Evolutionary conservation across 176 grass and related monocot species (phyloP).

Genomic region (Lolium perenne): DNA sequence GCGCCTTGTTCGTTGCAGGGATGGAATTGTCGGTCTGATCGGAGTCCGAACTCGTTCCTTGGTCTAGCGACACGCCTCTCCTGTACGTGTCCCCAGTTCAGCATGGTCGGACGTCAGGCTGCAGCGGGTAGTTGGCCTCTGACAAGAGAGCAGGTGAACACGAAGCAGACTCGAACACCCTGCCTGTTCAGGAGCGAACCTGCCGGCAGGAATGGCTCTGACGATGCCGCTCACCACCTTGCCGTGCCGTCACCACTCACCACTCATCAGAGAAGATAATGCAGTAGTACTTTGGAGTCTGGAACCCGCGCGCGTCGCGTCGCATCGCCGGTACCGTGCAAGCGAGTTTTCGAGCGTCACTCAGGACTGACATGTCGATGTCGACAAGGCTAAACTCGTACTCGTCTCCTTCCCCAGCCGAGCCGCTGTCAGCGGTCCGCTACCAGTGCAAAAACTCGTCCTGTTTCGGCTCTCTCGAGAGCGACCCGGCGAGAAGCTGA

Average conservation of each 20-base stretch:
- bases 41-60: too few species aligned
- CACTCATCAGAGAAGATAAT: neutral
- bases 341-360: neutral
- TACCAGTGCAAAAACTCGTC: neutral
- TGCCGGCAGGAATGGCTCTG: neutral
- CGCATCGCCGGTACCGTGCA: neutral
- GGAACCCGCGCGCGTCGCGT: neutral
- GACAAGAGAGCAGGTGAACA: neutral
- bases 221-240: neutral
- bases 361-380: too few species aligned
- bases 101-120: neutral
- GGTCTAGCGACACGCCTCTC: too few species aligned
- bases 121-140: neutral
- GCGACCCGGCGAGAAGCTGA: neutral
- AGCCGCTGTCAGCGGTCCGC: neutral
- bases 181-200: neutral
- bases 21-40: too few species aligned
- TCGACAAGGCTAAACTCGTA: too few species aligned
- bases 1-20: too few species aligned
- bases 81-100: neutral
- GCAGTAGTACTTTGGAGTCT: neutral
- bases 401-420: too few species aligned
- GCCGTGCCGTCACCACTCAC: neutral
- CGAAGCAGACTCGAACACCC: neutral
- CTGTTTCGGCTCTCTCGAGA: neutral